Evolutionary conservation across 768 basidiomycete species (phyloP), one percentile per base, ranked within the genome.

Genomic region (Gymnopilus junonius): DNA sequence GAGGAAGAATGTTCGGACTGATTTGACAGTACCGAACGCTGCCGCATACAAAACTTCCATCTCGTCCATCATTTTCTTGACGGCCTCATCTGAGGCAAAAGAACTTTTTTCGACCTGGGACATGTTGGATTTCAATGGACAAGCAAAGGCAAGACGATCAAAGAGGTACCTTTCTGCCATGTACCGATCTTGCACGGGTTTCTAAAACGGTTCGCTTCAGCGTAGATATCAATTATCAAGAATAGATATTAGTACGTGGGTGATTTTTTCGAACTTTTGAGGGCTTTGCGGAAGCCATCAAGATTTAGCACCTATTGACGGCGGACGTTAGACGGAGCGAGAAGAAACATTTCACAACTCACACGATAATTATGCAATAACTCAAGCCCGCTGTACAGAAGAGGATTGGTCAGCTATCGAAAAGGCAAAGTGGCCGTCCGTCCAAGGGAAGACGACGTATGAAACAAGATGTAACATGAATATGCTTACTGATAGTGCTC

Each of bases 331-430:
- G 50, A 17, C 8, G 23, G 6, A 2, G 12, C 1, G n/a, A 5
- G 15, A 1, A 55, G 27, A 14, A 20, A 43, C 3, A 8, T 10
- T 17, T 51, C 48, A 3, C 42, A 2, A 72, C 85, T 15, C 71
- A 94, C 94, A 32, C 94, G 84, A 74, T 97, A 99, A 71, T 94
- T 94, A 68, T 94, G 92, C 64, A 99, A 80, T 55, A 90, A 77
- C 71, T 97, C 95, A 21, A 97, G 78, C 10, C 85, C 90, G 17
- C 94, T 92, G 69, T 14, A 25, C 50, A 55, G 31, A 35, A 51
- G 23, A 57, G 25, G 15, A n/a, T 46, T 10, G 51, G 46, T 6
- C 40, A 7, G 27, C 20, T 53, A 4, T 32, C 32, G 23, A 57
- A 27, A 21, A 32, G 20, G 11, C 31, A 32, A 10, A 17, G 8